phyloP scores from a whole-genome alignment of 768 basidiomycete species.

The Gautieria morchelliformis region DNA sequence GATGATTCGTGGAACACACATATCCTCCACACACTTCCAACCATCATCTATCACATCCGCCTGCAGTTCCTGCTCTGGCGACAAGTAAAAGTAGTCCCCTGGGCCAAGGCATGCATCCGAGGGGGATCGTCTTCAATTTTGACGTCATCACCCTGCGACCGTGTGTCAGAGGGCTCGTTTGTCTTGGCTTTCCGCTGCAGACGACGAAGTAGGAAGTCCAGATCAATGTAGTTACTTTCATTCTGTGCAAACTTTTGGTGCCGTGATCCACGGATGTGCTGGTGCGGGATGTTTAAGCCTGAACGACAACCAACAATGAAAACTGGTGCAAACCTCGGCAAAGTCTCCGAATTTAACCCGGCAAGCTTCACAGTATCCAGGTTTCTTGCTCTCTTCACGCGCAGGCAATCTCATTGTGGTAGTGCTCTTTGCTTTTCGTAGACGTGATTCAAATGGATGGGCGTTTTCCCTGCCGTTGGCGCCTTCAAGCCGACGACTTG shows the following conservation, averaged over 20 bases:
- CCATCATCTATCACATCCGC: background rate
- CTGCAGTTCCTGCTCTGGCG: background rate
- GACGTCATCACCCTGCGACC: background rate
- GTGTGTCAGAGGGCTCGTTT: conserved; percentile 16
- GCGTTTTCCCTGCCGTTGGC: conserved; percentile 23
- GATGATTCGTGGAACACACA: background rate
- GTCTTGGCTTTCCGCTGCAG: conserved; percentile 32
- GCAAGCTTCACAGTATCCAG: conserved; percentile 98
- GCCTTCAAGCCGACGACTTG: conserved; percentile 43
- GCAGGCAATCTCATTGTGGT: conserved; percentile 66
- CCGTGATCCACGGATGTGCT: conserved; percentile 67
- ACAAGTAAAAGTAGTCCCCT: conserved; percentile 7
- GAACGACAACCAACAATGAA: background rate
- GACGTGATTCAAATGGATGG: conserved; percentile 37
- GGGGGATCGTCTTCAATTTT: background rate
- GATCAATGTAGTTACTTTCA: conserved; percentile 63
- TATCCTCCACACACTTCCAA: background rate
- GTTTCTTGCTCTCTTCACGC: conserved; percentile 80
- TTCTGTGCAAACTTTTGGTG: conserved; percentile 80
- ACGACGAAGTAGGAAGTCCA: conserved; percentile 66
- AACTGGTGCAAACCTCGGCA: conserved; percentile 44
- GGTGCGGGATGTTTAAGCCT: background rate
- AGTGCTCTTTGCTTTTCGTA: conserved; percentile 75
- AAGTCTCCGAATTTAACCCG: conserved; percentile 86
- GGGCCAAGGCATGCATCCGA: conserved; percentile 6